These are phyloP conservation scores for Albatrellus ellisii DNA, from an alignment of 768 basidiomycete species.

Conservation along the genomic window DNA sequence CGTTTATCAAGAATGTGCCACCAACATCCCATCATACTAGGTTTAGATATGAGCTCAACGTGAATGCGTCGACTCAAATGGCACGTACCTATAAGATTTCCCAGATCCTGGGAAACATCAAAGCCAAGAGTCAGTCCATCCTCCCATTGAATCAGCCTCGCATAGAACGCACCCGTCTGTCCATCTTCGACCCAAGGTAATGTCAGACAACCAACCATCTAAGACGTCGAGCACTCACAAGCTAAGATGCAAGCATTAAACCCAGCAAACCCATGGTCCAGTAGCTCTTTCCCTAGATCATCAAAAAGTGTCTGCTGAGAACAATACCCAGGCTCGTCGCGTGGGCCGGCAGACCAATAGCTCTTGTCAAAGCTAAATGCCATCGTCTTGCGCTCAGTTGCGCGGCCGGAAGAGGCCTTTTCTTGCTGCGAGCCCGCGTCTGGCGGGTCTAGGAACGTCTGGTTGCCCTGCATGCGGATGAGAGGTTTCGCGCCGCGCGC, in stretches of 20 bases:
- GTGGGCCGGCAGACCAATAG: conserved; percentile 89
- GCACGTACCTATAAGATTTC: conserved; percentile 76
- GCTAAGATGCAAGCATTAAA: conserved; percentile 99
- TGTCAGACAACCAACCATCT: conserved; percentile 4
- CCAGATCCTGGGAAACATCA: conserved; percentile 55
- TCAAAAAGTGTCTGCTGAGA: conserved; percentile 91
- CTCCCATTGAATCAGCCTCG: neutral
- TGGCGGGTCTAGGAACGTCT: conserved; percentile 87
- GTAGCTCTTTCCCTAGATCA: conserved; percentile 85
- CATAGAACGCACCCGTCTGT: conserved; percentile 62
- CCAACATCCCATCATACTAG: conserved; percentile 93
- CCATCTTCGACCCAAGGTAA: conserved; percentile 33
- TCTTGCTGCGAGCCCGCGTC: conserved; percentile 51
- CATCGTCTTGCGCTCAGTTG: conserved; percentile 84
- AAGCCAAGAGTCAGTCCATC: too few species aligned
- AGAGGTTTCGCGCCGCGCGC: conserved; percentile 88
- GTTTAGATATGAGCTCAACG: neutral
- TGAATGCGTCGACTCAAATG: conserved; percentile 1
- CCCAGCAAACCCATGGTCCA: conserved; percentile 92
- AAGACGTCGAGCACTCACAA: conserved; percentile 48
- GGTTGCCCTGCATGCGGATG: conserved; percentile 90
- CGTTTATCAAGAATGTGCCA: conserved; percentile 15
- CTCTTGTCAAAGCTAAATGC: conserved; percentile 94
- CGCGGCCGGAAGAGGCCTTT: conserved; percentile 45
- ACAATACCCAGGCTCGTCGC: conserved; percentile 84